These are phyloP conservation scores for Trichoderma gamsii DNA, from an alignment of 495 filamentous ascomycete species.

Conservation along the genomic window DNA sequence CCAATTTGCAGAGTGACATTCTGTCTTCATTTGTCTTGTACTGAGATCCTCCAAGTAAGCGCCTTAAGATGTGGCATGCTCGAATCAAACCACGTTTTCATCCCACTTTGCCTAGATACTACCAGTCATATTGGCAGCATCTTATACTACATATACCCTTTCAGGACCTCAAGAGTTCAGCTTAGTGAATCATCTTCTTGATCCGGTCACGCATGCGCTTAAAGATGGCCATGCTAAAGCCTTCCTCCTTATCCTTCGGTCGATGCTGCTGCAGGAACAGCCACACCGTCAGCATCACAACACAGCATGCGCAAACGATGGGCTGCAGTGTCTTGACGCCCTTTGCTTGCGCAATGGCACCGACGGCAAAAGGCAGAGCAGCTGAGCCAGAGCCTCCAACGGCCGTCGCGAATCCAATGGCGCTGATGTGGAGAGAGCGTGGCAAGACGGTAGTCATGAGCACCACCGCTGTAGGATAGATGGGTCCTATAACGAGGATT, in stretches of 20 bases:
- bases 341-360: slow-evolving; percentile 72
- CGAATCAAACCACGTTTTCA: neutral
- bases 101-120: no score
- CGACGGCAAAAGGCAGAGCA: slow-evolving; percentile 76
- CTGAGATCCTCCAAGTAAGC: neutral
- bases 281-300: slow-evolving; percentile 54
- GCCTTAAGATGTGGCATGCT: neutral
- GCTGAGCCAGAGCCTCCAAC: slow-evolving; percentile 76
- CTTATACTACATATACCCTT: neutral
- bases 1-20: no score
- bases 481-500: slow-evolving; percentile 64
- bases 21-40: neutral
- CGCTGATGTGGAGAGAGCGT: slow-evolving; percentile 66
- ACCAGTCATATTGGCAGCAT: neutral
- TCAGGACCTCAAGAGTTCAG: neutral
- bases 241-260: slow-evolving; percentile 3
- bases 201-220: neutral
- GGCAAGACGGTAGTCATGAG: slow-evolving; percentile 71
- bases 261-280: slow-evolving; percentile 48
- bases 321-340: slow-evolving; percentile 77
- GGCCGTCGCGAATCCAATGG: slow-evolving; percentile 77
- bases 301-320: slow-evolving; percentile 63
- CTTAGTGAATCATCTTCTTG: neutral
- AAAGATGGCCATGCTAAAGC: neutral
- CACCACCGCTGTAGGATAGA: slow-evolving; percentile 75